Percentiles rank a stretch among this genome's conserved stretches.
phyloP scores from a whole-genome alignment of 768 basidiomycete genomes.

The Strobilomyces confusus region DNA sequence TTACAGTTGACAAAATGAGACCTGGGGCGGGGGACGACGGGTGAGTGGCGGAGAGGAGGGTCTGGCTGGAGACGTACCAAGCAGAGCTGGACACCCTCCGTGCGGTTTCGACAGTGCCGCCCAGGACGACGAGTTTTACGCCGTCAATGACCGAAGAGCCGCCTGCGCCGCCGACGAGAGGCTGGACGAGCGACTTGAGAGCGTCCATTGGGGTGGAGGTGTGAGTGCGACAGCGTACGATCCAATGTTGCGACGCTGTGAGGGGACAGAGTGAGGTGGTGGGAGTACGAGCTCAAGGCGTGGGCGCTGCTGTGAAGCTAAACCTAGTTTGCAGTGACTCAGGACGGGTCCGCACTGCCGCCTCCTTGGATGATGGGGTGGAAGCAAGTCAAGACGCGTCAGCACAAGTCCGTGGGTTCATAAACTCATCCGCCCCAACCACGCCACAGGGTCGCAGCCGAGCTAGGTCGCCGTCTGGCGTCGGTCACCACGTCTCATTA shows the following conservation, averaged over 20 bases:
- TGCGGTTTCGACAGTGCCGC: constrained; percentile 85
- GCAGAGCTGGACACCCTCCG: constrained; percentile 78
- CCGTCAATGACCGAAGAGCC: constrained; percentile 82
- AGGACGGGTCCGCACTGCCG: constrained; percentile 5
- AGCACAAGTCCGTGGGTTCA: constrained; percentile 28
- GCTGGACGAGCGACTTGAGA: constrained; percentile 76
- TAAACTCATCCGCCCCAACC: constrained; percentile 16
- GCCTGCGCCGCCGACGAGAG: constrained; percentile 70
- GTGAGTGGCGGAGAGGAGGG: constrained; percentile 7
- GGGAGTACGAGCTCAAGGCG: constrained; percentile 20
- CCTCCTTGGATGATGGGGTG: constrained; percentile 15
- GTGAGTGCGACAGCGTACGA: constrained; percentile 26
- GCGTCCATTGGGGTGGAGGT: constrained; percentile 56
- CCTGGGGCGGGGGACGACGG: constrained; percentile 38
- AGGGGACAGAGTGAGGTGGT: constrained; percentile 17
- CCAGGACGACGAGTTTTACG: constrained; percentile 85
- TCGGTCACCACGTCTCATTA: constrained; percentile 1
- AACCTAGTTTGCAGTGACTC: constrained; percentile 1
- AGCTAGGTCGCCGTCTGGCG: no score
- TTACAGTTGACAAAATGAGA: constrained; percentile 85
- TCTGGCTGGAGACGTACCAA: constrained; percentile 48
- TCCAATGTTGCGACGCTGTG: constrained; percentile 36
- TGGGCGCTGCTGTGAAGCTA: neutral
- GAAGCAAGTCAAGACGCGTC: constrained; percentile 38
- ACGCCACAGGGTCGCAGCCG: constrained; percentile 30